phyloP scores from a whole-genome alignment of 78 protist species.

The Monosiga brevicollis region DNA sequence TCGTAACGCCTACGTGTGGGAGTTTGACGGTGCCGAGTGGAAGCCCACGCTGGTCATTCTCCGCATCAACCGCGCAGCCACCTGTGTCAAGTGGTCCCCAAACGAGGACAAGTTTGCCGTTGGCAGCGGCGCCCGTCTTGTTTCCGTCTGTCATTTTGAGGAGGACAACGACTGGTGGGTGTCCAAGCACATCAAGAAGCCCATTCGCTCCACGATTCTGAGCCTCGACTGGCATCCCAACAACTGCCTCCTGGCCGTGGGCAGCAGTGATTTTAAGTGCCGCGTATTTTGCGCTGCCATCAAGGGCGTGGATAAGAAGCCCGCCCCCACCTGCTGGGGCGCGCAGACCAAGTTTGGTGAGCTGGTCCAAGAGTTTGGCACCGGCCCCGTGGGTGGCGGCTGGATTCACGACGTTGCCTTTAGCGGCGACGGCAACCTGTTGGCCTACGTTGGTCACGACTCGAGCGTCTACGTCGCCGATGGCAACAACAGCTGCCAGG shows the following conservation, averaged over 20 bases:
- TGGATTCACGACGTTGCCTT: constrained; percentile 81
- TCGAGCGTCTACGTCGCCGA: constrained; percentile 30
- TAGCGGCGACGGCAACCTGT: constrained; percentile 58
- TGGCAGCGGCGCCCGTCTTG: constrained; percentile 68
- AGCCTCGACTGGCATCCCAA: constrained; percentile 82
- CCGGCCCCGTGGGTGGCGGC: constrained; percentile 20
- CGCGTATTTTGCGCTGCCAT: constrained; percentile 65
- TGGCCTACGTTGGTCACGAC: constrained; percentile 63
- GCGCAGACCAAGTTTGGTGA: constrained; percentile 33
- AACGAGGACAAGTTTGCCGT: constrained; percentile 59
- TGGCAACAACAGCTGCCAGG: constrained; percentile 9
- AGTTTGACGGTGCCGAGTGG: constrained; percentile 51
- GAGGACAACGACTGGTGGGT: constrained; percentile 92
- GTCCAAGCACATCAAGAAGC: constrained; percentile 72
- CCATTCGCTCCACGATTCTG: constrained; percentile 64
- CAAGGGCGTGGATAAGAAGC: constrained; percentile 27
- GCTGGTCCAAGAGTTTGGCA: background rate
- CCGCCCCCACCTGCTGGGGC: constrained; percentile 11
- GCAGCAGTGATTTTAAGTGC: constrained; percentile 55
- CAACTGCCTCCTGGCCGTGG: constrained; percentile 66
- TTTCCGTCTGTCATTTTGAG: constrained; percentile 81
- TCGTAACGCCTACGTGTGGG: constrained; percentile 89
- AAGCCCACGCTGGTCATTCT: constrained; percentile 79
- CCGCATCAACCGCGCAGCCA: constrained; percentile 82
- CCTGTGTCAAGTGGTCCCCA: constrained; percentile 77